Evolutionary conservation across 2,329 filamentous ascomycete genomes (phyloP).

Genomic region (Aspergillus eucalypticola): DNA sequence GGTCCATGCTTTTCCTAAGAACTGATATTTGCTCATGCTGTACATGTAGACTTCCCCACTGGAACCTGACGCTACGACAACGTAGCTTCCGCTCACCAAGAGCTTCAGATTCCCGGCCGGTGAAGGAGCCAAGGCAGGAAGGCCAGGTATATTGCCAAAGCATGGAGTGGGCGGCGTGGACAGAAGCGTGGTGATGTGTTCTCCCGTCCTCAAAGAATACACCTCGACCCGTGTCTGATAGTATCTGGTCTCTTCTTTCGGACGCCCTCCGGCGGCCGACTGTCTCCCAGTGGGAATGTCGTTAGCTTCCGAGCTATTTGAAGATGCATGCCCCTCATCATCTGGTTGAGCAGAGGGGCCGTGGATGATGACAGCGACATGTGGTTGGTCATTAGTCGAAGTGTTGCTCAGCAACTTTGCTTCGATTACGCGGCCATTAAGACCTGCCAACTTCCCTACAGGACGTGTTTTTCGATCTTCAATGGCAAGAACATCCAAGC

Average conservation of each 20-base stretch:
- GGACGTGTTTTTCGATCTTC: conserved; percentile 70
- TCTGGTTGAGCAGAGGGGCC: conserved; percentile 65
- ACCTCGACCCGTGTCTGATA: conserved; percentile 90
- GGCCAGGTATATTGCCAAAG: conserved; percentile 59
- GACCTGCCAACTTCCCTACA: conserved; percentile 69
- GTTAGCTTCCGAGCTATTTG: conserved; percentile 37
- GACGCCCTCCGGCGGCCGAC: conserved; percentile 24
- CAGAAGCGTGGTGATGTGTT: conserved; percentile 71
- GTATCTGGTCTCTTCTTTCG: conserved; percentile 31
- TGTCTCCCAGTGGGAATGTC: conserved; percentile 31
- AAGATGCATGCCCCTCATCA: conserved; percentile 36
- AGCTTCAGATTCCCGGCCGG: conserved; percentile 73
- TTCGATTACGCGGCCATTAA: conserved; percentile 75
- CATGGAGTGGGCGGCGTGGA: conserved; percentile 65
- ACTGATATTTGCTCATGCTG: conserved; percentile 56
- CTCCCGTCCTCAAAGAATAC: conserved; percentile 77
- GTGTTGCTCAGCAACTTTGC: conserved; percentile 81
- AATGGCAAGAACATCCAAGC: conserved; percentile 72
- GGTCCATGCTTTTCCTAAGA: conserved; percentile 91
- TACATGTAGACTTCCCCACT: conserved; percentile 90
- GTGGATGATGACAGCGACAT: conserved; percentile 79
- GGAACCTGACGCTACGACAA: conserved; percentile 74
- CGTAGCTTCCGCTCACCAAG: conserved; percentile 68
- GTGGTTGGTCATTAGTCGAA: conserved; percentile 62
- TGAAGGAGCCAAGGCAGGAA: conserved; percentile 65